Conservation (phyloP, 75 land plant species). For the Pseudotsuga menziesii region DNA sequence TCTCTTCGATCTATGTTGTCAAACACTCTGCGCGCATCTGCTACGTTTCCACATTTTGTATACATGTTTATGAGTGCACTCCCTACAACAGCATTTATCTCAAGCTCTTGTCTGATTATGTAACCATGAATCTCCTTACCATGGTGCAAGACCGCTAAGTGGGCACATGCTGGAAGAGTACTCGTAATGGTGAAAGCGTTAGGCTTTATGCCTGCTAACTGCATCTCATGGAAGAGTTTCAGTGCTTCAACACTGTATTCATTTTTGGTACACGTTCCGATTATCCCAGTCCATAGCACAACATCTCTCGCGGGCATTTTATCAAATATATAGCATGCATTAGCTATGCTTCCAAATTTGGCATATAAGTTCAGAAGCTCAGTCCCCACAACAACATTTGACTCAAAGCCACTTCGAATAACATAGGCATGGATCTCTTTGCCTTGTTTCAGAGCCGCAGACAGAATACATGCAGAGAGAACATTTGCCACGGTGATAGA, state of each 20-base stretch:
- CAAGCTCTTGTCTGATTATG: conserved; percentile 6
- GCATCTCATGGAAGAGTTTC: conserved; percentile 23
- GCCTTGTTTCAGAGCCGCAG: conserved; percentile 23
- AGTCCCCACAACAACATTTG: conserved; percentile 35
- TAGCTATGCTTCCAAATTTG: conserved; percentile 36
- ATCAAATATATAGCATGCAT: conserved; percentile 20
- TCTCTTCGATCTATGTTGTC: conserved; percentile 9
- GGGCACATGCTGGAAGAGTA: conserved; percentile 36
- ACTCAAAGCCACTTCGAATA: conserved; percentile 12
- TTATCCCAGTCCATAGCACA: conserved; percentile 33
- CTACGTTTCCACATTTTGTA: conserved; percentile 5
- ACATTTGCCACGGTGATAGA: conserved; percentile 29
- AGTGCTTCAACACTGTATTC: conserved; percentile 23
- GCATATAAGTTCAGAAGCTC: conserved; percentile 44
- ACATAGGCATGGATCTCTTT: conserved; percentile 20
- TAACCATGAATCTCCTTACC: conserved; percentile 19
- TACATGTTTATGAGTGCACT: conserved; percentile 26
- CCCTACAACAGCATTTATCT: conserved; percentile 11
- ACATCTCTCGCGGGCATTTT: conserved; percentile 25
- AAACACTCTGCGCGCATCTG: conserved; percentile 10
- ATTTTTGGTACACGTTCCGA: conserved; percentile 28
- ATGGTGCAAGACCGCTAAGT: conserved; percentile 13
- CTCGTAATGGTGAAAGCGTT: conserved; percentile 25
- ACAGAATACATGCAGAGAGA: conserved; percentile 26
- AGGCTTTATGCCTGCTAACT: conserved; percentile 23